Percentiles rank a stretch among this genome's conserved stretches.
These are phyloP conservation scores for Psilocybe mexicana DNA, from an alignment of 1,284 basidiomycete genomes.

Conservation along the genomic window DNA sequence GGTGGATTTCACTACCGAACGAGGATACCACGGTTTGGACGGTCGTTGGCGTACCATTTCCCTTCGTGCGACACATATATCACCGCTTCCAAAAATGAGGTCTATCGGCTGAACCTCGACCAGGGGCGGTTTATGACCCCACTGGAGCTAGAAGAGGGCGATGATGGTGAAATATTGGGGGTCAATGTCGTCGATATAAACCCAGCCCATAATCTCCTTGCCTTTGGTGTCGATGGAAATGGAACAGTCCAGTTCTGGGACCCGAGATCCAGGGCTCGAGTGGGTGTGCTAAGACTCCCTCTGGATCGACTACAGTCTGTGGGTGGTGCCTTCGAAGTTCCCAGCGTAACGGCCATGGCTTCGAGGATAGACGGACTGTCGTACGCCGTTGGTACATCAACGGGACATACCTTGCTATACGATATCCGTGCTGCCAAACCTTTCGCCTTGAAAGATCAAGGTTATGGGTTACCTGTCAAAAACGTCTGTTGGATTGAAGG, in stretches of 20 bases:
- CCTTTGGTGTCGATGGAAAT: constrained; percentile 84
- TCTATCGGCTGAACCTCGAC: constrained; percentile 94
- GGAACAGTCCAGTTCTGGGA: constrained; percentile 97
- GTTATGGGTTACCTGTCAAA: constrained; percentile 92
- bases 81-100: constrained; percentile 78
- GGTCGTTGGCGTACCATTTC: constrained; percentile 88
- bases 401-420: constrained; percentile 93
- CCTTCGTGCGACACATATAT: constrained; percentile 82
- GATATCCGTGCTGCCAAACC: constrained; percentile 87
- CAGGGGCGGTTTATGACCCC: constrained; percentile 93
- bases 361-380: constrained; percentile 88
- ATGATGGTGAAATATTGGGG: constrained; percentile 64
- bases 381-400: constrained; percentile 92
- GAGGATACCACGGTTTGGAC: constrained; percentile 92
- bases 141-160: constrained; percentile 60
- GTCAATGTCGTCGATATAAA: constrained; percentile 95
- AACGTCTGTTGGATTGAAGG: constrained; percentile 91
- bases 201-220: constrained; percentile 88
- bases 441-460: constrained; percentile 94
- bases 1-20: constrained; percentile 91
- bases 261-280: constrained; percentile 78
- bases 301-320: constrained; percentile 54
- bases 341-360: constrained; percentile 85
- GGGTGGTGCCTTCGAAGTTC: constrained; percentile 36
- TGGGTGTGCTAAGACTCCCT: constrained; percentile 81